Evolutionary conservation across 495 filamentous ascomycete genomes (phyloP).

Genomic region (Xylaria bambusicola): DNA sequence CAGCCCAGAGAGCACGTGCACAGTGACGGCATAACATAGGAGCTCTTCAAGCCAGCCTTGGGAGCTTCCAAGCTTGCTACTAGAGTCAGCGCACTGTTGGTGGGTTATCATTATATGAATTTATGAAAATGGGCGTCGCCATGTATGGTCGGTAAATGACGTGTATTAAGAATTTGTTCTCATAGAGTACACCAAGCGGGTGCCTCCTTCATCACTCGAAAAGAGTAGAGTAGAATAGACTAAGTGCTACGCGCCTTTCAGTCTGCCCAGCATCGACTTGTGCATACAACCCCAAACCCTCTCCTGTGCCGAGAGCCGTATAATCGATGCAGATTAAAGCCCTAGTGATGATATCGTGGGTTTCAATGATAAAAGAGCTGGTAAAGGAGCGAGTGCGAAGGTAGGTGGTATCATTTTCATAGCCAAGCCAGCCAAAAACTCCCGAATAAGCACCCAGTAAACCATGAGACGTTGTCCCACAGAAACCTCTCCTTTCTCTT

Average conservation of each 20-base stretch:
- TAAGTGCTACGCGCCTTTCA: conserved; percentile 11
- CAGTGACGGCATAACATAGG: neutral
- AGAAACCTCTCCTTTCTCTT: neutral
- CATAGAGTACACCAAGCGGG: neutral
- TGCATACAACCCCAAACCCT: neutral
- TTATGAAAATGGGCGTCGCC: no score
- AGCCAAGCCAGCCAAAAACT: conserved; percentile 21
- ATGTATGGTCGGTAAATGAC: no score
- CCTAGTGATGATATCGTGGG: conserved; percentile 12
- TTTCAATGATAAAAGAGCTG: conserved; percentile 11
- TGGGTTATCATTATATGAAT: no score
- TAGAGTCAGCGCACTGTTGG: no score
- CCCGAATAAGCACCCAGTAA: neutral
- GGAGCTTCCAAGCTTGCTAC: conserved; percentile 9
- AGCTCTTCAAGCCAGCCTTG: neutral
- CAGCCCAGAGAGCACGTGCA: neutral
- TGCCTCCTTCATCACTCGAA: neutral
- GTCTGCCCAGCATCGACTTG: neutral
- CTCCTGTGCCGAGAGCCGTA: conserved; percentile 2
- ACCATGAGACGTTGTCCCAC: neutral
- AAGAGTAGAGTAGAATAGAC: no score
- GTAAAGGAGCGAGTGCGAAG: conserved; percentile 23
- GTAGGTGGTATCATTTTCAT: conserved; percentile 32
- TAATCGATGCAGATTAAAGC: conserved; percentile 9
- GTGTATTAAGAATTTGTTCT: neutral